phyloP scores from a whole-genome alignment of 441 rosid genomes.

The Eruca vesicaria region DNA sequence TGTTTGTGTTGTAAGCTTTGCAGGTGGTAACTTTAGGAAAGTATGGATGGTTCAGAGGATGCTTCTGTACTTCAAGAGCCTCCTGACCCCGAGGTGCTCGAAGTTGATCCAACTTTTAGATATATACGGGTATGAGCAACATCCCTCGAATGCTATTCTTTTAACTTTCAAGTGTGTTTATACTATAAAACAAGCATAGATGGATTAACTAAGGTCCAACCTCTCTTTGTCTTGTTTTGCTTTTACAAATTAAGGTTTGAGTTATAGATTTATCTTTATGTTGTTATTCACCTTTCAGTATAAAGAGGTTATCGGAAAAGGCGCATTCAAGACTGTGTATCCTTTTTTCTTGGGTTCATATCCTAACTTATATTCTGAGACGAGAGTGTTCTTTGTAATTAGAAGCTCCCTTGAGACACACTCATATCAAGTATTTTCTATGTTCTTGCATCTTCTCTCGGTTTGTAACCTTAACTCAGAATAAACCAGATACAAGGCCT shows the following conservation, averaged over 20 bases:
- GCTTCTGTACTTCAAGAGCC: conserved; percentile 54
- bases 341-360: conserved; percentile 34
- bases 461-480: conserved; percentile 37
- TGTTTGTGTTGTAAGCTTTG: conserved; percentile 12
- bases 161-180: neutral
- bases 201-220: neutral
- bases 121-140: conserved; percentile 56
- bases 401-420: neutral
- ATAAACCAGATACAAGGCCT: conserved; percentile 61
- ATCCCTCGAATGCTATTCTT: neutral
- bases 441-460: conserved; percentile 15
- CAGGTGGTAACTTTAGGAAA: conserved; percentile 14
- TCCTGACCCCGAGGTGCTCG: conserved; percentile 74
- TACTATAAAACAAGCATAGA: neutral
- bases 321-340: conserved; percentile 83
- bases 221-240: neutral
- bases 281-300: conserved; percentile 45
- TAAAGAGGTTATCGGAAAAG: conserved; percentile 63
- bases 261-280: neutral
- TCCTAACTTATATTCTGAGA: neutral
- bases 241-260: neutral
- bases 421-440: neutral
- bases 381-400: neutral
- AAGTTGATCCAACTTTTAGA: conserved; percentile 76
- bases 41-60: conserved; percentile 58